Evolutionary conservation across 2,329 filamentous ascomycete species (phyloP).

Genomic region (Calonectria hongkongensis): DNA sequence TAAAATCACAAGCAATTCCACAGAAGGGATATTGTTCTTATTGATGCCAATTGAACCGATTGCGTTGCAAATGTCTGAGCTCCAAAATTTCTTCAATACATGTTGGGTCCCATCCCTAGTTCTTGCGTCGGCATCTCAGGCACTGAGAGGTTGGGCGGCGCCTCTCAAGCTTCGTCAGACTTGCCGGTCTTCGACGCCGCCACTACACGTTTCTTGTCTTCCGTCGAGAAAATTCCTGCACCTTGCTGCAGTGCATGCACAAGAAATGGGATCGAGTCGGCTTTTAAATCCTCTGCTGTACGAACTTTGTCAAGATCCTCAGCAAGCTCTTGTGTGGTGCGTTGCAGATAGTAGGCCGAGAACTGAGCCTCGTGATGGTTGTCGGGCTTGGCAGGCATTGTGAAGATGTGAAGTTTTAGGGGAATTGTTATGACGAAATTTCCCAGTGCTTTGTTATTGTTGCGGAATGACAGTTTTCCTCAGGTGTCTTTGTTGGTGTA

Average conservation of each 20-base stretch:
- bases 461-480: background rate
- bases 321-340: constrained; percentile 81
- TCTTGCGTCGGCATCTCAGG: background rate
- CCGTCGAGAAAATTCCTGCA: constrained; percentile 72
- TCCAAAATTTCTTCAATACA: background rate
- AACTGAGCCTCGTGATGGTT: constrained; percentile 66
- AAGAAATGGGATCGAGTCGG: constrained; percentile 78
- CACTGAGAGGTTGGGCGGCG: background rate
- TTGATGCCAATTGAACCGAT: background rate
- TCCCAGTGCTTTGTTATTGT: background rate
- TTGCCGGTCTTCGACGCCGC: constrained; percentile 36
- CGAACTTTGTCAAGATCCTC: constrained; percentile 85
- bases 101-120: background rate
- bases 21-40: background rate
- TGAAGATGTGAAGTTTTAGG: no score
- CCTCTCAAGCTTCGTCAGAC: constrained; percentile 37
- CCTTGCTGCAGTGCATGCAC: constrained; percentile 82
- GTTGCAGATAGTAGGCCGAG: constrained; percentile 80
- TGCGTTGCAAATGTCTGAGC: no score
- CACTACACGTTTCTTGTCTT: constrained; percentile 60
- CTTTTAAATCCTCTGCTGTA: constrained; percentile 81
- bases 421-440: background rate
- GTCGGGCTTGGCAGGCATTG: constrained; percentile 48
- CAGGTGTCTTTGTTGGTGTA: background rate
- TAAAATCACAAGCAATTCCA: no score